phyloP scores from a whole-genome alignment of 495 filamentous ascomycete species.

The Stereocaulon alpinum region DNA sequence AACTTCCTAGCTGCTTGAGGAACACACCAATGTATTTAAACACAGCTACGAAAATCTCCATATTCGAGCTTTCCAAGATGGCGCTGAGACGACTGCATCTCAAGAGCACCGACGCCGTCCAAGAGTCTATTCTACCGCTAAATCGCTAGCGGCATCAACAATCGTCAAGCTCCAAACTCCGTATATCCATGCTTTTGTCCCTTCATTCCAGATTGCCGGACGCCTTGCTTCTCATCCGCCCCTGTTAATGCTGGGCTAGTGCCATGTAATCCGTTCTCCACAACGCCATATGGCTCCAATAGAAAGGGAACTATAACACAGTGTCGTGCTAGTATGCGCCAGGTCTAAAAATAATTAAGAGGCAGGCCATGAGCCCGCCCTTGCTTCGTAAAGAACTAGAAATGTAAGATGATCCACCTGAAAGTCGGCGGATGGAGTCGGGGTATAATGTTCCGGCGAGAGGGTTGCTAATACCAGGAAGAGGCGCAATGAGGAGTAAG shows the following conservation, averaged over 20 bases:
- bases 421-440: no score
- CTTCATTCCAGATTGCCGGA: neutral
- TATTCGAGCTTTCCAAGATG: neutral
- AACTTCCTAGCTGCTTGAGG: neutral
- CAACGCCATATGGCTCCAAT: neutral
- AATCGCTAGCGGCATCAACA: neutral
- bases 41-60: neutral
- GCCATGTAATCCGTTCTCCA: neutral
- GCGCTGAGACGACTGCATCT: neutral
- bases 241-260: neutral
- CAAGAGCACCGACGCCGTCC: neutral
- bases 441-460: neutral
- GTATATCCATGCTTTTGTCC: neutral
- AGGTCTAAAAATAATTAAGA: neutral
- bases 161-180: neutral
- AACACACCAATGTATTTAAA: neutral
- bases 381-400: neutral
- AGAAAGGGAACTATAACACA: neutral
- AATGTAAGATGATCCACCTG: neutral
- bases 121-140: neutral
- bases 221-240: neutral
- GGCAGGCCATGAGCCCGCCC: neutral
- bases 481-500: neutral
- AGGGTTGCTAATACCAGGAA: neutral
- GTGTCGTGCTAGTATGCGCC: neutral